phyloP scores from a whole-genome alignment of 1,139 yeast species.

The Meyerozyma smithsonii region DNA sequence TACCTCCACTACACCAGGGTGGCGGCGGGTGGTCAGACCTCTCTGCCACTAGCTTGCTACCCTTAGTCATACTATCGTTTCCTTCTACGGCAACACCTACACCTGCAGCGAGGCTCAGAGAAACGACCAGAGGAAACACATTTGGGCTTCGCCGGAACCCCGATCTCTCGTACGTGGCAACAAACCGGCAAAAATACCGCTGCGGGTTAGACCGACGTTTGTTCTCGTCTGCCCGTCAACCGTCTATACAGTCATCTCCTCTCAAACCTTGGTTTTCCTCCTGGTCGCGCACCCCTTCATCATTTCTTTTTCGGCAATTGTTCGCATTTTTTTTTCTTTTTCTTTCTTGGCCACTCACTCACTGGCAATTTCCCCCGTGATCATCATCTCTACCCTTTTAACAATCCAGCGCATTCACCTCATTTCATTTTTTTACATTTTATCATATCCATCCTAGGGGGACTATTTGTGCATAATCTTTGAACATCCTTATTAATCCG shows the following conservation, averaged over 20 bases:
- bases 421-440: not conserved
- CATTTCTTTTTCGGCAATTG: slow-evolving; percentile 3
- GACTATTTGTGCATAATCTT: not conserved
- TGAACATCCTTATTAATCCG: too few species aligned
- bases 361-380: slow-evolving; percentile 3
- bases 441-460: not conserved
- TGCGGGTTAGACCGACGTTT: too few species aligned
- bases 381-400: slow-evolving; percentile 1
- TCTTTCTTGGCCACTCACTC: slow-evolving; percentile 3
- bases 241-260: not conserved
- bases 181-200: too few species aligned
- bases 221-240: too few species aligned
- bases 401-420: not conserved
- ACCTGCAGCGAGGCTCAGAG: too few species aligned
- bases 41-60: not conserved
- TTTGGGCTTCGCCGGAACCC: too few species aligned
- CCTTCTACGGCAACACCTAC: too few species aligned
- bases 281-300: not conserved
- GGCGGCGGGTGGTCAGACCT: not conserved
- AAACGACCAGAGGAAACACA: too few species aligned
- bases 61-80: not conserved
- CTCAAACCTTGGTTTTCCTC: not conserved
- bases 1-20: not conserved
- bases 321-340: slow-evolving; percentile 2
- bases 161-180: too few species aligned